Evolutionary conservation across 805 yeast genomes (phyloP), one percentile per base, ranked within the genome.

Genomic region (Myxozyma lipomycoides): DNA sequence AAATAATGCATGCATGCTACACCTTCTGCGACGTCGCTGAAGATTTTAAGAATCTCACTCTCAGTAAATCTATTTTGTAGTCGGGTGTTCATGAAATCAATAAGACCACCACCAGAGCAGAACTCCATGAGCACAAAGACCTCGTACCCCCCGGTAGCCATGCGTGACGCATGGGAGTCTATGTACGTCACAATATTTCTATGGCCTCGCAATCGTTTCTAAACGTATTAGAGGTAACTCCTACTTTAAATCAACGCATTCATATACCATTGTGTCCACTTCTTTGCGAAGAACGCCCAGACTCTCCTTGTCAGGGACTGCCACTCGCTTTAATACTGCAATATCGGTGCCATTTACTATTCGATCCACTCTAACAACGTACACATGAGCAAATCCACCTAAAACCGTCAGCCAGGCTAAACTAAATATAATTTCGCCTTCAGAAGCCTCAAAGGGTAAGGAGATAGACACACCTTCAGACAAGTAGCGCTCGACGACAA

Each of bases 351-450:
- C 80, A 15, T 76, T 73, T 57, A 73, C 78, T 2, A 78, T 73
- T 4, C 89, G 89, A 24, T 77, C 73, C 18, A 85, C 79, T 42
- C 76, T 76, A 54, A 89, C 91, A 17, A 84, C 78, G 67, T 93
- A 93, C 3, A 93, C 96, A 66, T 86, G 95, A 9, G 98, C 98
- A 74, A 87, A 93, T 12, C 98, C 98, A 42, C 83, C 75, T 62
- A 32, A n/a, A 40, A 32, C 10, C 18, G 30, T n/a, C n/a, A 17
- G 6, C n/a, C n/a, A n/a, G n/a, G n/a, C n/a, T n/a, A n/a, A n/a
- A n/a, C n/a, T n/a, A n/a, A n/a, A n/a, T n/a, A n/a, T n/a, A n/a
- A n/a, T n/a, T n/a, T n/a, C n/a, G n/a, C n/a, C n/a, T n/a, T n/a
- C n/a, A n/a, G n/a, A n/a, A n/a, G n/a, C n/a, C n/a, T n/a, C n/a